Percentiles rank a stretch among this genome's conserved stretches.
Conservation (phyloP, 805 yeast species). For the Grigorovia humatica region DNA sequence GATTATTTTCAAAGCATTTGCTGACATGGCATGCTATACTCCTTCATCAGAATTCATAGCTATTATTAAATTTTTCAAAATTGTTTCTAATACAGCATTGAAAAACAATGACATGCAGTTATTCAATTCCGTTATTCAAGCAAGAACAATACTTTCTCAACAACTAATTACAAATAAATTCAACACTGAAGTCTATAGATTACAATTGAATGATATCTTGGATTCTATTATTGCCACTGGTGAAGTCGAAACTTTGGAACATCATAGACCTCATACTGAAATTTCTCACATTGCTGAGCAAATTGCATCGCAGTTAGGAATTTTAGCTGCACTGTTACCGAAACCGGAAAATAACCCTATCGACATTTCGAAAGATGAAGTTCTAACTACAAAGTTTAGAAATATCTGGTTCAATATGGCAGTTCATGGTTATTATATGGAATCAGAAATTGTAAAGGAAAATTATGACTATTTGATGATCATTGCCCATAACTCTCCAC, state of each 20-base stretch:
- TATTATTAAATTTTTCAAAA: constrained; percentile 48
- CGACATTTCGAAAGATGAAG: constrained; percentile 31
- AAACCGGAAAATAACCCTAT: constrained; percentile 37
- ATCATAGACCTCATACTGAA: constrained; percentile 68
- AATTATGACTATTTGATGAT: constrained; percentile 42
- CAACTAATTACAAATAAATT: constrained; percentile 22
- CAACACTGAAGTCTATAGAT: constrained; percentile 36
- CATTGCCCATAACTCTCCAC: constrained; percentile 82
- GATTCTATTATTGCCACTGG: constrained; percentile 64
- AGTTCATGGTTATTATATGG: constrained; percentile 74
- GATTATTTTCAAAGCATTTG: constrained; percentile 49
- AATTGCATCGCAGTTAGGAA: constrained; percentile 53
- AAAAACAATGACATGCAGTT: constrained; percentile 30
- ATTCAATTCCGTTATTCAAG: constrained; percentile 35
- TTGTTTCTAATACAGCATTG: constrained; percentile 36
- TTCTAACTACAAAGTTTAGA: constrained; percentile 52
- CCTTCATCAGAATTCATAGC: constrained; percentile 58
- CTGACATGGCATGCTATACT: constrained; percentile 49
- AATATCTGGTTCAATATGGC: constrained; percentile 92
- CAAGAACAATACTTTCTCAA: constrained; percentile 39
- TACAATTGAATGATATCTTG: constrained; percentile 58
- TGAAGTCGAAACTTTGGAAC: constrained; percentile 63
- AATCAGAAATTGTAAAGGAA: constrained; percentile 43
- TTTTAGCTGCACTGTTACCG: constrained; percentile 71
- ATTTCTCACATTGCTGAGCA: constrained; percentile 61